A percentile compares a stretch with the other conserved stretches of the same genome.
These are phyloP conservation scores for Metschnikowia sp. DNA, from an alignment of 805 yeast genomes.

Conservation along the genomic window DNA sequence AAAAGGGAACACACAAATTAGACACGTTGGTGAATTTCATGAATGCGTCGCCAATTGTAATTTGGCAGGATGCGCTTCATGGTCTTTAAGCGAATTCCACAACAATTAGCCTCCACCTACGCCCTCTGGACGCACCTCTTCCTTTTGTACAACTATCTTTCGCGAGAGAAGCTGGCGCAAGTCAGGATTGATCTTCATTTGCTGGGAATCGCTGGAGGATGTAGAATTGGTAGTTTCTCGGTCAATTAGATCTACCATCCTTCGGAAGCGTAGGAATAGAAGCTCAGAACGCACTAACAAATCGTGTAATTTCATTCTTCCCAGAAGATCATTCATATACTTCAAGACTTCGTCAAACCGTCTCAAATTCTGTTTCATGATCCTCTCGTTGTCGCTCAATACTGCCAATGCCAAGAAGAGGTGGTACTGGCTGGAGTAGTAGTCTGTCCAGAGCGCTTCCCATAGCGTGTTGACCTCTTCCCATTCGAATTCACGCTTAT, in stretches of 20 bases:
- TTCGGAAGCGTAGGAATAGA: slow-evolving; percentile 72
- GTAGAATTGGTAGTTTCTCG: slow-evolving; percentile 35
- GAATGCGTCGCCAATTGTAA: no score
- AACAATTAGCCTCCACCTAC: slow-evolving; percentile 39
- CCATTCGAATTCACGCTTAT: slow-evolving; percentile 84
- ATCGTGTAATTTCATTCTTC: slow-evolving; percentile 71
- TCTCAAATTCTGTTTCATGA: slow-evolving; percentile 67
- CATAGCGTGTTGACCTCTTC: slow-evolving; percentile 75
- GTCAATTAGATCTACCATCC: slow-evolving; percentile 78
- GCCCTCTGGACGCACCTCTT: slow-evolving; percentile 44
- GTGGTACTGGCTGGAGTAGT: slow-evolving; percentile 81
- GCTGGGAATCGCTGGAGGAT: neutral
- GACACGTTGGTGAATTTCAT: no score
- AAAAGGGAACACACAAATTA: no score
- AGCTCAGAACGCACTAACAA: slow-evolving; percentile 81
- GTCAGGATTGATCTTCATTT: slow-evolving; percentile 43
- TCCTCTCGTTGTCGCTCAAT: slow-evolving; percentile 79
- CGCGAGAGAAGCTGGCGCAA: slow-evolving; percentile 59
- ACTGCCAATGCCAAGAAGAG: slow-evolving; percentile 84
- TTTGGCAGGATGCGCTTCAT: neutral
- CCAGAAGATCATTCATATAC: slow-evolving; percentile 86
- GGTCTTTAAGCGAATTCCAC: no score
- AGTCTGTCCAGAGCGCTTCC: slow-evolving; percentile 92
- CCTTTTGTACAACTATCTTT: slow-evolving; percentile 63
- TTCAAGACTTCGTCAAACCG: slow-evolving; percentile 90